Base-by-base conservation (phyloP, 495 filamentous ascomycete species). In the Evernia prunastri region DNA sequence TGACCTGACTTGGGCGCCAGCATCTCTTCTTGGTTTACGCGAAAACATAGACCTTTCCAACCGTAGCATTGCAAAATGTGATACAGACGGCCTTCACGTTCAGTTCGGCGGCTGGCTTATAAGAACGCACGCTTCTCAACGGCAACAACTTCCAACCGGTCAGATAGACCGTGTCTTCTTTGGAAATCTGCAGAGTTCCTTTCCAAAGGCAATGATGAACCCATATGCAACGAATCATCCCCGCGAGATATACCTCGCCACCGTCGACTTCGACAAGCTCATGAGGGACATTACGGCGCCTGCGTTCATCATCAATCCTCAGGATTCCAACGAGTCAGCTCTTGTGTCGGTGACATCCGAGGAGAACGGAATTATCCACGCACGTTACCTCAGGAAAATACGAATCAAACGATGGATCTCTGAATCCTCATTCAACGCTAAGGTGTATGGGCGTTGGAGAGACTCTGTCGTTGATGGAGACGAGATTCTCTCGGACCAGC, bases 291-390 rank as follows among this genome's bases (percentile, higher is more conserved):
- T 31, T 11, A 31, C 23, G n/a, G 29, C 9, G 18, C 49, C 49
- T 11, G 49, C 49, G 12, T 23, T 54, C 11, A 23, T 54, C 49
- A 17, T 54, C n/a, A 54, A 54, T 23, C 49, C 49, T 11, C 23
- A n/a, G 29, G 23, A 23, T 11, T 23, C 49, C 23, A 54, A 31
- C 29, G 49, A 54, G 49, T 54, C 49, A 31, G 49, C 29, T 11
- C 49, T 54, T 54, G 49, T 54, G 49, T 54, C 49, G 4, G 49
- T 54, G 49, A 54, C 7, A n/a, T 23, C 23, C 23, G 49, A 54
- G 29, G 49, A 11, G 23, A 31, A 23, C 9, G 49, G n/a, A 23
- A n/a, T 54, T 23, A 25, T 54, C 23, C 29, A 54, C 29, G 49
- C 49, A 23, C 12, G 3, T 20, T 54, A 13, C 29, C 9, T 54